Conservation (phyloP, 2,329 filamentous ascomycete species). For the Neopestalotiopsis rosae region DNA sequence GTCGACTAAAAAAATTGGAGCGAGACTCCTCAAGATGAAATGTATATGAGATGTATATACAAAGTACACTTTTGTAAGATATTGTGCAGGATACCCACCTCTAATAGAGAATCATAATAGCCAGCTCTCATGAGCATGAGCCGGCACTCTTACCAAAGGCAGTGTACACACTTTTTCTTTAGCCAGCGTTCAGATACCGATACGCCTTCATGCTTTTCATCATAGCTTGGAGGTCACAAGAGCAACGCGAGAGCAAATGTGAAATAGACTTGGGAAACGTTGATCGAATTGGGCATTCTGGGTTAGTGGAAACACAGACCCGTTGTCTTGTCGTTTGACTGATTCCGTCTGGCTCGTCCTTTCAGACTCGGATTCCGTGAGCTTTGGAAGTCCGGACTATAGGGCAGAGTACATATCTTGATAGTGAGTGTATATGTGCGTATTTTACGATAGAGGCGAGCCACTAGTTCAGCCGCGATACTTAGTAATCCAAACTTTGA, state of each 20-base stretch:
- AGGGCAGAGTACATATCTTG: constrained; percentile 60
- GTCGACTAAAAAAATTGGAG: not conserved
- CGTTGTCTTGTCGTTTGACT: constrained; percentile 19
- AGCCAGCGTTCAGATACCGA: constrained; percentile 65
- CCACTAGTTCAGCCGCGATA: too few relatives aligned
- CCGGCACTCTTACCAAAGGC: constrained; percentile 11
- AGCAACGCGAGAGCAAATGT: constrained; percentile 62
- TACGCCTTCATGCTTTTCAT: constrained; percentile 60
- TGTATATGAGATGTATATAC: constrained; percentile 17
- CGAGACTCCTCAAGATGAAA: not conserved
- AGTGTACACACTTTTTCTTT: constrained; percentile 15
- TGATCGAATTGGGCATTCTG: constrained; percentile 21
- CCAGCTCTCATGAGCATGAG: constrained; percentile 25
- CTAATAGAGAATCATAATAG: constrained; percentile 28
- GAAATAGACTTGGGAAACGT: constrained; percentile 19
- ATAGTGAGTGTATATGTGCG: not conserved
- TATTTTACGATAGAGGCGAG: not conserved
- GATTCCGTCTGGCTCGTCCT: constrained; percentile 54
- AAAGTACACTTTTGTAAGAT: constrained; percentile 38
- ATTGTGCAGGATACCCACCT: constrained; percentile 43
- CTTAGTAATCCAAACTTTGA: too few relatives aligned
- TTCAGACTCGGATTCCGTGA: constrained; percentile 66
- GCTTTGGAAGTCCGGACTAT: constrained; percentile 67
- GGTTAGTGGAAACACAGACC: constrained; percentile 30
- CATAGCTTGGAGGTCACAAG: constrained; percentile 64